A percentile compares a stretch with the other conserved stretches of the same genome.
Conservation (phyloP, 2,329 filamentous ascomycete genomes). For the Aspergillus sp. region DNA sequence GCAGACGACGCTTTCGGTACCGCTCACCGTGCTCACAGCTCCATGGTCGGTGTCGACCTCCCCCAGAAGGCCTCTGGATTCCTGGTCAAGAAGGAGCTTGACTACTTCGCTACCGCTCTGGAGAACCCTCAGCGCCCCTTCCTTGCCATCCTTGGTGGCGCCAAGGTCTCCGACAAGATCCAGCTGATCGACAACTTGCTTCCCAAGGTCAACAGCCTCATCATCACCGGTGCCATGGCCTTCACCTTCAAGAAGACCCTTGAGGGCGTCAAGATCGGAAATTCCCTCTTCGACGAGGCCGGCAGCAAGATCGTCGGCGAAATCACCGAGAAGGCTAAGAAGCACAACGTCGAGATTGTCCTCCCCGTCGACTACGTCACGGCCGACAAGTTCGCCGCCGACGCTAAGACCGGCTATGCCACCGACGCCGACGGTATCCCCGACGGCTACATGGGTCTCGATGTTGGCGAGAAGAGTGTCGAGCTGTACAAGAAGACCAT, state of each 20-base stretch:
- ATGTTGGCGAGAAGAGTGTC: slow-evolving; percentile 83
- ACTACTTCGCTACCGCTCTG: slow-evolving; percentile 97
- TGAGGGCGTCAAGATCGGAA: slow-evolving; percentile 79
- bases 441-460: slow-evolving; percentile 96
- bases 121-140: slow-evolving; percentile 91
- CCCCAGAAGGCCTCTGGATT: slow-evolving; percentile 96
- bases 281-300: slow-evolving; percentile 86
- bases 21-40: slow-evolving; percentile 95
- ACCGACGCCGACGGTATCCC: slow-evolving; percentile 85
- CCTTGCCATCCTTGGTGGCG: slow-evolving; percentile 95
- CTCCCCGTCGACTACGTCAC: slow-evolving; percentile 93
- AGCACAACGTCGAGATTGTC: slow-evolving; percentile 90
- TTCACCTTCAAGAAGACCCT: slow-evolving; percentile 99
- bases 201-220: slow-evolving; percentile 92
- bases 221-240: slow-evolving; percentile 97
- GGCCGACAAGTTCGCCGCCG: slow-evolving; percentile 84
- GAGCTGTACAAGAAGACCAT: slow-evolving; percentile 86
- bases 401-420: slow-evolving; percentile 73
- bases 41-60: slow-evolving; percentile 95
- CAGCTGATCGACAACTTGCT: slow-evolving; percentile 98
- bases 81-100: slow-evolving; percentile 99
- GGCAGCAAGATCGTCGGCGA: slow-evolving; percentile 84
- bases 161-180: slow-evolving; percentile 99
- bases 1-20: slow-evolving; percentile 96
- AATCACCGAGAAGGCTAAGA: slow-evolving; percentile 91